Conservation (phyloP, 2,329 filamentous ascomycete species). For the Myriosclerotinia scirpicola region DNA sequence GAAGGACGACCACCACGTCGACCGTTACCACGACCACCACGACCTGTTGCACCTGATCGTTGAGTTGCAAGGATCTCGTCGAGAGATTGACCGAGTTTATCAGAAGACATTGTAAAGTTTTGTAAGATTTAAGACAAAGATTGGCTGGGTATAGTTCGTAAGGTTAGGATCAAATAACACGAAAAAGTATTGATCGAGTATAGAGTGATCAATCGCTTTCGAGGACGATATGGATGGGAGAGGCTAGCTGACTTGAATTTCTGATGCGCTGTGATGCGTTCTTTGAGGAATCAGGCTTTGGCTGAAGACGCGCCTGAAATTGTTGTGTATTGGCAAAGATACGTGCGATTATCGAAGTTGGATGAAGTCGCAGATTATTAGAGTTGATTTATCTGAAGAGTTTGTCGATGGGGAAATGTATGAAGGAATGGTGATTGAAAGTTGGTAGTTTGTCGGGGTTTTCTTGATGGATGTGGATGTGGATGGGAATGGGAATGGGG, state of each 20-base stretch:
- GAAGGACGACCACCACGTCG: slow-evolving; percentile 47
- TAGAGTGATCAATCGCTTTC: slow-evolving; percentile 30
- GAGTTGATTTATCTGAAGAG: not conserved
- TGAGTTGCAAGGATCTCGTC: slow-evolving; percentile 88
- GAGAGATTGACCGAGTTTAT: slow-evolving; percentile 94
- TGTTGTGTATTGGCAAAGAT: slow-evolving; percentile 30
- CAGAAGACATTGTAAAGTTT: slow-evolving; percentile 74
- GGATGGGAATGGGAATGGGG: too few species aligned
- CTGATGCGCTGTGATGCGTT: slow-evolving; percentile 34
- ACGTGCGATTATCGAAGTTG: slow-evolving; percentile 35
- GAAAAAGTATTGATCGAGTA: slow-evolving; percentile 32
- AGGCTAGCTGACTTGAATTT: slow-evolving; percentile 37
- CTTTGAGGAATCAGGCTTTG: slow-evolving; percentile 32
- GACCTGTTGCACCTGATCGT: slow-evolving; percentile 30
- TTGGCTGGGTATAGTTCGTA: slow-evolving; percentile 34
- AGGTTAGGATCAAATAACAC: slow-evolving; percentile 39
- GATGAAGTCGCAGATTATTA: slow-evolving; percentile 25
- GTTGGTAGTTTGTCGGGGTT: not conserved
- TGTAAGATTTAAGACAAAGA: slow-evolving; percentile 30
- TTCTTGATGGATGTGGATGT: slow-evolving; percentile 3
- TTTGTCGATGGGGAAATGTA: not conserved
- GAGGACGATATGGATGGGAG: slow-evolving; percentile 30
- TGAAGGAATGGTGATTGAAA: slow-evolving; percentile 11
- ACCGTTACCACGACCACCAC: slow-evolving; percentile 46
- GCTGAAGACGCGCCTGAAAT: slow-evolving; percentile 20